Evolutionary conservation across 257 asterid genomes (phyloP).

Genomic region (Striga asiatica): DNA sequence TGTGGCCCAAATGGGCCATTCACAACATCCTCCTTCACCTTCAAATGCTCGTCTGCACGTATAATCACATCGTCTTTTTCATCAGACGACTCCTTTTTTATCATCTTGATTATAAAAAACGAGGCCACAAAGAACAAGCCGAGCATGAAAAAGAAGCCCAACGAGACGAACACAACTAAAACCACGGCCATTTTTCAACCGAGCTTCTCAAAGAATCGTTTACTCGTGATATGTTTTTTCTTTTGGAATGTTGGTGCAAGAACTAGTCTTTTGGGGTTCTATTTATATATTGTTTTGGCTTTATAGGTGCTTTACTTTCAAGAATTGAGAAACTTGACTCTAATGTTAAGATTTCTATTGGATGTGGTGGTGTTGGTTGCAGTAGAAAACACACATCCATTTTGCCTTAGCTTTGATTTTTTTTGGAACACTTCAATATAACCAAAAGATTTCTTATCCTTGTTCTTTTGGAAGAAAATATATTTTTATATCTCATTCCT

Average conservation of each 20-base stretch:
- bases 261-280: not conserved
- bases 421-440: too few species aligned
- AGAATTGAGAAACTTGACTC: slow-evolving; percentile 35
- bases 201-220: not conserved
- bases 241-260: slow-evolving; percentile 18
- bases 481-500: too few species aligned
- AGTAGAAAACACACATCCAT: slow-evolving; percentile 35
- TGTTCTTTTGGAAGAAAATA: too few species aligned
- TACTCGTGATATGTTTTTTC: not conserved
- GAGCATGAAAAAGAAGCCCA: slow-evolving; percentile 24
- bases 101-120: slow-evolving; percentile 23
- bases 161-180: slow-evolving; percentile 20
- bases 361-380: slow-evolving; percentile 30
- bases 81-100: slow-evolving; percentile 12
- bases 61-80: slow-evolving; percentile 22
- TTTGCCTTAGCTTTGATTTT: not conserved
- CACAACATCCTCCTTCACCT: slow-evolving; percentile 31
- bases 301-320: slow-evolving; percentile 28
- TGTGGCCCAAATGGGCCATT: slow-evolving; percentile 29
- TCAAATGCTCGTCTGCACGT: slow-evolving; percentile 23
- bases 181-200: slow-evolving; percentile 1
- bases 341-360: slow-evolving; percentile 32
- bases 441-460: too few species aligned
- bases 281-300: slow-evolving; percentile 24
- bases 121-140: slow-evolving; percentile 19